A percentile compares a stretch with the other conserved stretches of the same genome.
These are phyloP conservation scores for Phyllosticta citriasiana DNA, from an alignment of 2,329 filamentous ascomycete species.

Conservation along the genomic window DNA sequence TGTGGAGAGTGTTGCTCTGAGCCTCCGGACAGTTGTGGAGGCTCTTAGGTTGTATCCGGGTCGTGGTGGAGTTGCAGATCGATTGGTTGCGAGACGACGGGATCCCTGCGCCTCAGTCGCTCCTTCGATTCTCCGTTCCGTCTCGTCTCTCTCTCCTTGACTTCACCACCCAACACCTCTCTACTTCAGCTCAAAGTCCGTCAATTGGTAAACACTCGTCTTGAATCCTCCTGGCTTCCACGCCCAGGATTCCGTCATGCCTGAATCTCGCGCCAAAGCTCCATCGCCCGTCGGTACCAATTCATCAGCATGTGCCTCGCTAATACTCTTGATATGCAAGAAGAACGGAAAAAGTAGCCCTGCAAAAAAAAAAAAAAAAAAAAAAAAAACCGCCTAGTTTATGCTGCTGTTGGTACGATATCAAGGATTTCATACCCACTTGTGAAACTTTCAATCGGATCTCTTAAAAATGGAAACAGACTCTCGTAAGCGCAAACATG, in stretches of 20 bases:
- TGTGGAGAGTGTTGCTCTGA: background rate
- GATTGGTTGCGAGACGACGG: background rate
- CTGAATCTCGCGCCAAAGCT: too few relatives aligned
- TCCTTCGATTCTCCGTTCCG: background rate
- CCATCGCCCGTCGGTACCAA: too few relatives aligned
- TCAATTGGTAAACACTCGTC: too few relatives aligned
- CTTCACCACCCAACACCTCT: background rate
- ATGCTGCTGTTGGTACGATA: background rate
- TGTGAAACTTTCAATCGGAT: background rate
- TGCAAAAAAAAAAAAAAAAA: too few relatives aligned
- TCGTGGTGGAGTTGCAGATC: background rate
- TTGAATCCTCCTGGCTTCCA: too few relatives aligned
- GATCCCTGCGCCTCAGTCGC: background rate
- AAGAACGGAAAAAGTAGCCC: background rate
- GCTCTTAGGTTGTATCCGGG: background rate
- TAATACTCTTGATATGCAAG: background rate
- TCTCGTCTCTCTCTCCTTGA: background rate
- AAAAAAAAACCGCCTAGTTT: background rate
- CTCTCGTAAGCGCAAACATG: background rate
- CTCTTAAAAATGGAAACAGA: background rate
- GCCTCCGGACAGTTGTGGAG: background rate
- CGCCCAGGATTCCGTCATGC: too few relatives aligned
- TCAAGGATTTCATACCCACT: background rate
- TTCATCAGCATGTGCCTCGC: background rate
- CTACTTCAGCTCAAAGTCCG: too few relatives aligned